phyloP scores from a whole-genome alignment of 495 filamentous ascomycete species.

The Daldinia caldariorum region DNA sequence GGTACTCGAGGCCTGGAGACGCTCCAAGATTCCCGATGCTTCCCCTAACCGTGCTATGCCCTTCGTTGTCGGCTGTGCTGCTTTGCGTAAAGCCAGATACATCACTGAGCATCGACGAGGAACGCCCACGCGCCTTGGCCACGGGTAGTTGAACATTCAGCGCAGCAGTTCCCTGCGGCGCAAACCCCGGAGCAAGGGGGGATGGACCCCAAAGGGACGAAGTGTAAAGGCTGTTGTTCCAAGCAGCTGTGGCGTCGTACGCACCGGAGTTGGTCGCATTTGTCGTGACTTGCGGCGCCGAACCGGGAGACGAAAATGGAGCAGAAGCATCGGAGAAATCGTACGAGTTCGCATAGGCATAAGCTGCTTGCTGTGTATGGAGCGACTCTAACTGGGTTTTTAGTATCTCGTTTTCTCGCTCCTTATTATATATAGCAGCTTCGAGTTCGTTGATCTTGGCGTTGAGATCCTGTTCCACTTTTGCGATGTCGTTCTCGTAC shows the following conservation, averaged over 20 bases:
- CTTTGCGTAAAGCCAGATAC: slow-evolving; percentile 73
- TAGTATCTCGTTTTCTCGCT: slow-evolving; percentile 53
- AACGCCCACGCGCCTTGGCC: slow-evolving; percentile 62
- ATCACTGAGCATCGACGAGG: slow-evolving; percentile 73
- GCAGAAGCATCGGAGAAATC: slow-evolving; percentile 34
- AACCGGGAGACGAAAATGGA: slow-evolving; percentile 32
- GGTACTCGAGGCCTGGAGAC: slow-evolving; percentile 42
- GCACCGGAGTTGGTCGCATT: slow-evolving; percentile 28
- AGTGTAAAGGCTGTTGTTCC: slow-evolving; percentile 47
- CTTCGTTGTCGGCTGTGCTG: slow-evolving; percentile 50
- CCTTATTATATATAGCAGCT: slow-evolving; percentile 52
- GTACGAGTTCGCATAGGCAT: slow-evolving; percentile 45
- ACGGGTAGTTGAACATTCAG: slow-evolving; percentile 38
- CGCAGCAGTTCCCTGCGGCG: slow-evolving; percentile 42
- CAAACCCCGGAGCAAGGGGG: slow-evolving; percentile 40
- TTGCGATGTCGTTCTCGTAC: slow-evolving; percentile 70
- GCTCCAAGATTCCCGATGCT: slow-evolving; percentile 26
- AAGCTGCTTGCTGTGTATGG: slow-evolving; percentile 47
- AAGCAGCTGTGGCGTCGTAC: slow-evolving; percentile 44
- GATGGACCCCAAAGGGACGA: slow-evolving; percentile 45
- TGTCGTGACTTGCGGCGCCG: slow-evolving; percentile 29
- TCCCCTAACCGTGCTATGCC: slow-evolving; percentile 23
- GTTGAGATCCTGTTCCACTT: slow-evolving; percentile 60
- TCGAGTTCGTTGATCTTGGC: slow-evolving; percentile 52
- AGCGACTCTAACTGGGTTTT: slow-evolving; percentile 54